Evolutionary conservation across 768 basidiomycete genomes (phyloP).

Genomic region (Butyriboletus loyo): DNA sequence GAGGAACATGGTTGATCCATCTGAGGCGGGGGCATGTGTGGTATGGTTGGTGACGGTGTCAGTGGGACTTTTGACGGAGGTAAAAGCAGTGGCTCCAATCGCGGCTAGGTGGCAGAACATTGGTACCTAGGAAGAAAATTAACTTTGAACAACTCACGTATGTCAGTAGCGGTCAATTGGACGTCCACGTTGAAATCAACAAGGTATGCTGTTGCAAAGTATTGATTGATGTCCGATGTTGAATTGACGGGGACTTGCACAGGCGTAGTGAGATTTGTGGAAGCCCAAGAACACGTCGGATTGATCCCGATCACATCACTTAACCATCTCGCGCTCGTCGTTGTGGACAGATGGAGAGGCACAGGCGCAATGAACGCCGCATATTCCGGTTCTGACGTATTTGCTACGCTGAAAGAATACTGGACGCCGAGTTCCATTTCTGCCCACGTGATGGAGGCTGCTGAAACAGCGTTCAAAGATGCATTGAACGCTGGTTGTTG

Average conservation of each 20-base stretch:
- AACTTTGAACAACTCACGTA: conserved; percentile 6
- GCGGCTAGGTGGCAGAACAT: neutral
- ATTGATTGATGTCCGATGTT: neutral
- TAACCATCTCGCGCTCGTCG: conserved; percentile 26
- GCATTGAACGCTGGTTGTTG: neutral
- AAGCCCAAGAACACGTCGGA: conserved; percentile 27
- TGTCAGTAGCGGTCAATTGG: neutral
- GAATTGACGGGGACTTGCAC: conserved; percentile 13
- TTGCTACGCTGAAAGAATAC: conserved; percentile 19
- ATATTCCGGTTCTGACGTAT: conserved; percentile 14
- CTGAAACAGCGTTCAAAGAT: conserved; percentile 5
- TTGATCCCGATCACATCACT: conserved; percentile 28
- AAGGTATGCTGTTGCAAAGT: conserved; percentile 15
- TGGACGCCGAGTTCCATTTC: conserved; percentile 25
- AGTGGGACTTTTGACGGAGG: conserved; percentile 7
- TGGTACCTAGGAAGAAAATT: neutral
- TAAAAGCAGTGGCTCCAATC: neutral
- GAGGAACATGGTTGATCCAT: conserved; percentile 24
- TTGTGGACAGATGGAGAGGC: conserved; percentile 15
- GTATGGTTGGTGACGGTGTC: conserved; percentile 18
- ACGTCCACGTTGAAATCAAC: conserved; percentile 19
- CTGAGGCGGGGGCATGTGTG: conserved; percentile 12
- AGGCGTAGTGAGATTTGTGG: conserved; percentile 22
- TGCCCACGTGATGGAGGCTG: conserved; percentile 25
- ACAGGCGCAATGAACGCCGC: conserved; percentile 18